Base-by-base conservation (phyloP, 768 basidiomycete species). In the Termitomyces sp. region DNA sequence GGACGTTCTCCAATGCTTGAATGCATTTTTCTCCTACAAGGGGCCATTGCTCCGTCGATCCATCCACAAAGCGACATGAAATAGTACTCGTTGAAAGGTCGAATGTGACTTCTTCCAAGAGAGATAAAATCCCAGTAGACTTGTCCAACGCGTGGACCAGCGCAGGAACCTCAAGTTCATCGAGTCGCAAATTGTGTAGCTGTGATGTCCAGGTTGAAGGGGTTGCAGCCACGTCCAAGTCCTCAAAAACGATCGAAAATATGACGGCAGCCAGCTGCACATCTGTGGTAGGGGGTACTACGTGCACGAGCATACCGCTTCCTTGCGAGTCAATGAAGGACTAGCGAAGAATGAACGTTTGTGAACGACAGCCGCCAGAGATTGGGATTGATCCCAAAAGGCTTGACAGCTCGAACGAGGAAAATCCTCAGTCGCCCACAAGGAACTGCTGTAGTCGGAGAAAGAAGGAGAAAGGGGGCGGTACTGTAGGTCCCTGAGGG, bases 71-170 rank as follows among this genome's bases (percentile, higher is more conserved):
- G 47, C 66, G 69, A 63, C 84, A 85, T 0, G 70, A 65, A 36
- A 88, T 72, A 44, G 75, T 74, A 37, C 70, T 68, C 26, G 66
- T 67, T 10, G 73, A 69, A 52, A 89, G 63, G 65, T 91, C 83
- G 69, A 89, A 85, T 8, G 74, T 72, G n/a, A 90, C 79, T 63
- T 87, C 78, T 44, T 78, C 73, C 31, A 86, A 68, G 36, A 87
- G 72, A 48, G 75, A 76, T 14, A 81, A 75, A 27, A 87, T 69
- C 46, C 83, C 84, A 5, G 79, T 81, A 22, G 84, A 76, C 61
- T 78, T 78, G 72, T 88, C 87, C 46, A 87, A 72, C 32, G 80
- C 77, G 66, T 87, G 85, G 9, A 85, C 68, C 18, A 72, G 72
- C 0, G 69, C 67, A 2, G 83, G 87, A 27, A 76, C 64, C 24